These are phyloP conservation scores for Hyaloscypha variabilis DNA, from an alignment of 495 filamentous ascomycete genomes.

Conservation along the genomic window DNA sequence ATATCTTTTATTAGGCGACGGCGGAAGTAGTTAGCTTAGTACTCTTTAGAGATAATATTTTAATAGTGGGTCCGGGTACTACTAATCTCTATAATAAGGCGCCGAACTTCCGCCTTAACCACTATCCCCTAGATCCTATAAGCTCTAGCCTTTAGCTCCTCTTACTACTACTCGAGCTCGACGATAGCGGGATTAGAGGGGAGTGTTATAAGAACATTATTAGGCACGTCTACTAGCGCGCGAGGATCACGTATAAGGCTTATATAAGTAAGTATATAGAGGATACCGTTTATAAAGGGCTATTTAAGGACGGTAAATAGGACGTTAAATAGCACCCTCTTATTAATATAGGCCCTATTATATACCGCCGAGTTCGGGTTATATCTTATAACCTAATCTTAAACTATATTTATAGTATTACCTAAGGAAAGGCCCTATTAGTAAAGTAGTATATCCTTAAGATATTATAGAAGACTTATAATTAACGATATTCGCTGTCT, in stretches of 20 bases:
- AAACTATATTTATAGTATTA: conserved; percentile 28
- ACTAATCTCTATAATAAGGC: neutral
- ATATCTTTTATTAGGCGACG: neutral
- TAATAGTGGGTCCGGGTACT: neutral
- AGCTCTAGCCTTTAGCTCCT: conserved; percentile 26
- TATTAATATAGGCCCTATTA: conserved; percentile 27
- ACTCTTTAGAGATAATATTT: neutral
- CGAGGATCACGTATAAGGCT: conserved; percentile 34
- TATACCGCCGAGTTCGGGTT: conserved; percentile 30
- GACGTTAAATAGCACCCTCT: conserved; percentile 19
- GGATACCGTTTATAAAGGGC: conserved; percentile 16
- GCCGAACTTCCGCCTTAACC: conserved; percentile 18
- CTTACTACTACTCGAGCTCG: conserved; percentile 28
- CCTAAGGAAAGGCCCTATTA: conserved; percentile 19
- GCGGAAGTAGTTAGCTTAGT: neutral
- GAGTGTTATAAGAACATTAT: conserved; percentile 23
- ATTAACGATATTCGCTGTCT: conserved; percentile 14
- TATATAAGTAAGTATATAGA: conserved; percentile 28
- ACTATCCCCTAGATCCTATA: conserved; percentile 15
- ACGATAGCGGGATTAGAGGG: conserved; percentile 29
- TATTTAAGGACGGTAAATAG: conserved; percentile 28
- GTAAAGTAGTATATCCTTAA: conserved; percentile 5
- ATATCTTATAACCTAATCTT: conserved; percentile 34
- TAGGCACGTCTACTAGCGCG: conserved; percentile 28
- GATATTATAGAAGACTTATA: conserved; percentile 1